Percentiles rank a stretch among this genome's conserved stretches.
phyloP scores from a whole-genome alignment of 306 rosid species.

The Hylodesmum podocarpum region DNA sequence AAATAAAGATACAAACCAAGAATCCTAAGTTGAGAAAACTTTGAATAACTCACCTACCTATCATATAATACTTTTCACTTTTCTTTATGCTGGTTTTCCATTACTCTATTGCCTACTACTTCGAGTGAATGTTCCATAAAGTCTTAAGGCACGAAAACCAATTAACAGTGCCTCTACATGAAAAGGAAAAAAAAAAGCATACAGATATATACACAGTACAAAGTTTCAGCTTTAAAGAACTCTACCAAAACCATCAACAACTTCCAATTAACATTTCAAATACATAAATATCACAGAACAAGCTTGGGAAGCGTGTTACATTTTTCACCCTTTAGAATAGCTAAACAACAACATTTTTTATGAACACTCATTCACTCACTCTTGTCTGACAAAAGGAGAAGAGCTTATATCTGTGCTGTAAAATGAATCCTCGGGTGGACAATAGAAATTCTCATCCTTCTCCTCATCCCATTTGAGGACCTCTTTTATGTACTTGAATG shows the following conservation, averaged over 20 bases:
- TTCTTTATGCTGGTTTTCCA: background rate
- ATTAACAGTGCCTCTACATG: slow-evolving; percentile 26
- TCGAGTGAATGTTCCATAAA: slow-evolving; percentile 5
- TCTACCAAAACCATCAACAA: slow-evolving; percentile 39
- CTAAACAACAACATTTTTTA: slow-evolving; percentile 6
- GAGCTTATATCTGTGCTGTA: slow-evolving; percentile 95
- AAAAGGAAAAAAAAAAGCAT: slow-evolving; percentile 20
- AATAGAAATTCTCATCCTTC: slow-evolving; percentile 75
- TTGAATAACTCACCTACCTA: background rate
- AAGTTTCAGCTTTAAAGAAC: slow-evolving; percentile 18
- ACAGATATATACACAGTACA: slow-evolving; percentile 25
- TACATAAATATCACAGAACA: slow-evolving; percentile 29
- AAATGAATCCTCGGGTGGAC: slow-evolving; percentile 87
- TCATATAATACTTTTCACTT: background rate
- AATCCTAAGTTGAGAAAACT: background rate
- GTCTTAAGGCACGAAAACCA: slow-evolving; percentile 6
- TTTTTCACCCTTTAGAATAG: slow-evolving; percentile 13
- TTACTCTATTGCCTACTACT: background rate
- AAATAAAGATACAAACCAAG: background rate
- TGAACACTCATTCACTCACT: slow-evolving; percentile 35
- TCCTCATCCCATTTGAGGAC: slow-evolving; percentile 98
- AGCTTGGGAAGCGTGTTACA: slow-evolving; percentile 31
- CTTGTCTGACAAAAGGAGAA: slow-evolving; percentile 76
- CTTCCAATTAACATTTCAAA: slow-evolving; percentile 26
- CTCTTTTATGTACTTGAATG: slow-evolving; percentile 89